These are phyloP conservation scores for Aspergillus pseudoviridinutans DNA, from an alignment of 2,329 filamentous ascomycete species.

Conservation along the genomic window DNA sequence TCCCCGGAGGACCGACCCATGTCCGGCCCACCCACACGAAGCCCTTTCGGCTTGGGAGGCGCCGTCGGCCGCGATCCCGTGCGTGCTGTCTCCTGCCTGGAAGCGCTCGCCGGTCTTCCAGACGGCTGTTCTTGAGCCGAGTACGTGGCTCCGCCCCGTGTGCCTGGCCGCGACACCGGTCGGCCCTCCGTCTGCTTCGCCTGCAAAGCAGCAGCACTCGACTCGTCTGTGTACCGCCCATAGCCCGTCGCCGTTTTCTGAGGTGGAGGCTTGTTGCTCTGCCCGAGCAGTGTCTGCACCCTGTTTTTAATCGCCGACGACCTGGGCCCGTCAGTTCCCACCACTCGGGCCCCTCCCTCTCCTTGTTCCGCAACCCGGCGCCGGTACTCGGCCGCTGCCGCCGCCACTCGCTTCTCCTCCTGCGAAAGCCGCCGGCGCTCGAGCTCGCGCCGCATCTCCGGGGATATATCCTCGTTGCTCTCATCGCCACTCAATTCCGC, in stretches of 20 bases:
- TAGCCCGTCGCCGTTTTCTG: conserved; percentile 81
- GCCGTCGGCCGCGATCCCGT: conserved; percentile 47
- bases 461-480: conserved; percentile 68
- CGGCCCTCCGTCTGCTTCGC: conserved; percentile 33
- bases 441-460: conserved; percentile 84
- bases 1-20: conserved; percentile 11
- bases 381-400: conserved; percentile 83
- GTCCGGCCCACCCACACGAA: conserved; percentile 46
- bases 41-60: conserved; percentile 59
- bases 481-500: conserved; percentile 65
- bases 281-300: conserved; percentile 76
- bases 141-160: conserved; percentile 20
- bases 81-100: conserved; percentile 18
- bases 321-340: conserved; percentile 52
- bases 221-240: conserved; percentile 70
- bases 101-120: conserved; percentile 10
- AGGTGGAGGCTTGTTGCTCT: conserved; percentile 62
- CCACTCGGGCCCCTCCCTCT: conserved; percentile 42
- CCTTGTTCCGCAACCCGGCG: conserved; percentile 65
- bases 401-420: conserved; percentile 85
- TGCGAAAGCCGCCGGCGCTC: conserved; percentile 77
- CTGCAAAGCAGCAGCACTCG: conserved; percentile 33
- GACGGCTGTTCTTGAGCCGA: conserved; percentile 9
- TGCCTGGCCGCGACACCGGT: conserved; percentile 18
- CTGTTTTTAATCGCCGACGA: conserved; percentile 88